Evolutionary conservation across 352 stramenopile species (phyloP).

Genomic region (Aphanomyces invadans): DNA sequence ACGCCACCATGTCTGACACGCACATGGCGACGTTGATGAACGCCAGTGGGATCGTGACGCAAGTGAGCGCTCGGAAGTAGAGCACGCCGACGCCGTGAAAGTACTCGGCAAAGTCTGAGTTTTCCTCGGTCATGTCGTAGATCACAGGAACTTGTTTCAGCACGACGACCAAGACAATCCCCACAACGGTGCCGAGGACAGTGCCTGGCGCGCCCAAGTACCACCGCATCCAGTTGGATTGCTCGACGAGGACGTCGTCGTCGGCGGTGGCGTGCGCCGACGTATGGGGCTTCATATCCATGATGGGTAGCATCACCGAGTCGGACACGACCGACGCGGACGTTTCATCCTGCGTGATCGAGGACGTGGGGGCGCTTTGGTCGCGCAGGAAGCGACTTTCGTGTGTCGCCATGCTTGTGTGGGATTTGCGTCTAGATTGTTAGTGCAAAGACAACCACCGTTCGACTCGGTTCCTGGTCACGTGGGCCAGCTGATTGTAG

Average conservation of each 20-base stretch:
- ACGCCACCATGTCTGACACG: neutral
- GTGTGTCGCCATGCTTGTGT: no score
- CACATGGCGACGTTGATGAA: neutral
- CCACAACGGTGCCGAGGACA: neutral
- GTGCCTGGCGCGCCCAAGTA: neutral
- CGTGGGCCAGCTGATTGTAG: no score
- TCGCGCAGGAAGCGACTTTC: no score
- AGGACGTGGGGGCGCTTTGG: neutral
- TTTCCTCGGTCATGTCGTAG: neutral
- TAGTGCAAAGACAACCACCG: no score
- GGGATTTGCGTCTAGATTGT: no score
- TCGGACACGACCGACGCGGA: neutral
- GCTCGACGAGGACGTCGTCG: neutral
- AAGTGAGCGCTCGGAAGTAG: constrained; percentile 6
- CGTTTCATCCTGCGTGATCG: neutral
- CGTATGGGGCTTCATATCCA: neutral
- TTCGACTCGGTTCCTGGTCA: no score
- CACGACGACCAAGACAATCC: neutral
- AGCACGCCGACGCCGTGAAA: neutral
- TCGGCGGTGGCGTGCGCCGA: neutral
- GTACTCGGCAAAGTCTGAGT: neutral
- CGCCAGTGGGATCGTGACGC: neutral
- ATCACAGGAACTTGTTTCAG: neutral
- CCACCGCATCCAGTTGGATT: neutral
- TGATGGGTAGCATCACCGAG: neutral